These are phyloP conservation scores for Coemansia sp. DNA, from an alignment of 192 early-diverging fungal genomes.

Conservation along the genomic window DNA sequence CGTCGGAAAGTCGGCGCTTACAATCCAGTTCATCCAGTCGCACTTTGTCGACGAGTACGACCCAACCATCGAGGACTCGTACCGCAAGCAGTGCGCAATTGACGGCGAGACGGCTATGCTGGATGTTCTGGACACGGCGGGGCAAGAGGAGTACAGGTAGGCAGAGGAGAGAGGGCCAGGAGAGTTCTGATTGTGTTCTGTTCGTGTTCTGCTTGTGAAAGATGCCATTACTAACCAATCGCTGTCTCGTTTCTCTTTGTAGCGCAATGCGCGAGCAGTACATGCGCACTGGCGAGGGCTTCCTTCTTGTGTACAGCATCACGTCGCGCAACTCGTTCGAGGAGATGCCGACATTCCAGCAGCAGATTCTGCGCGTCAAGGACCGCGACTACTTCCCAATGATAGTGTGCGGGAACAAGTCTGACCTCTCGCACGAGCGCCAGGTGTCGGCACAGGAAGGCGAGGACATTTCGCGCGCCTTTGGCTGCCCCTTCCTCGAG, in stretches of 20 bases:
- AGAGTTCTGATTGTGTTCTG: not conserved
- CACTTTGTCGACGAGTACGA: constrained; percentile 92
- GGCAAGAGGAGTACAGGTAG: constrained; percentile 89
- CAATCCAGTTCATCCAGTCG: constrained; percentile 79
- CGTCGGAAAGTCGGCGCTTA: constrained; percentile 81
- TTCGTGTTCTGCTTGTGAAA: not conserved
- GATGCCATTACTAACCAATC: not conserved
- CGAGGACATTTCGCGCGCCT: constrained; percentile 70
- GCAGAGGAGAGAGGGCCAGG: not conserved
- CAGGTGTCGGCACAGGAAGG: constrained; percentile 85
- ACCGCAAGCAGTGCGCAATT: constrained; percentile 92
- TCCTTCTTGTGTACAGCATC: constrained; percentile 91
- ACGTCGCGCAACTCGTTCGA: constrained; percentile 90
- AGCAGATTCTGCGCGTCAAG: constrained; percentile 95
- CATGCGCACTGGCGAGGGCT: constrained; percentile 95
- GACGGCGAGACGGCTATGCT: constrained; percentile 85
- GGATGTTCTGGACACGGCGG: constrained; percentile 94
- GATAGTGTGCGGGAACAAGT: constrained; percentile 93
- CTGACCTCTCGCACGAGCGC: constrained; percentile 79
- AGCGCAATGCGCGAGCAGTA: constrained; percentile 94
- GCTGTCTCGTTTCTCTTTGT: constrained; percentile 2
- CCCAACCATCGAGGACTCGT: constrained; percentile 99
- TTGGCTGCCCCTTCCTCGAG: constrained; percentile 82
- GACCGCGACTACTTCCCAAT: constrained; percentile 89
- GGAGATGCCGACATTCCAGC: constrained; percentile 84